phyloP scores from a whole-genome alignment of 2,329 filamentous ascomycete species.

The Claviceps sorghi region DNA sequence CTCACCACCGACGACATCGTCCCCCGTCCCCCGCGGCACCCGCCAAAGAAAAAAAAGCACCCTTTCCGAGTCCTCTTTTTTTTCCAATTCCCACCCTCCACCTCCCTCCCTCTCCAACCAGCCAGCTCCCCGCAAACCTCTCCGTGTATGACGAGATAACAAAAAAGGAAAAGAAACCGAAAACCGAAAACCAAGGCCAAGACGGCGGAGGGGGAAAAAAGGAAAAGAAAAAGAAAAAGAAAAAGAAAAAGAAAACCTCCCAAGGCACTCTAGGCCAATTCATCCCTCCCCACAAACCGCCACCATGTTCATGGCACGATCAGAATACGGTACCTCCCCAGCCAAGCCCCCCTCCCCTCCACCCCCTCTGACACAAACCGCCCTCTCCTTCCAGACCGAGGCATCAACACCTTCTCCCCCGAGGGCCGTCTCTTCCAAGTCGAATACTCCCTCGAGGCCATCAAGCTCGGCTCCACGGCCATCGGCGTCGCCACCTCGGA shows the following conservation, averaged over 20 bases:
- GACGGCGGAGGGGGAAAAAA: background rate
- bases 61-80: background rate
- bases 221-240: background rate
- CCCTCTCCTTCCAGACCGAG: slow-evolving; percentile 52
- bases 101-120: too few relatives aligned
- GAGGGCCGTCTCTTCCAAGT: slow-evolving; percentile 99
- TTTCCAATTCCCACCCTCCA: background rate
- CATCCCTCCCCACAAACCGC: slow-evolving; percentile 22
- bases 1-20: background rate
- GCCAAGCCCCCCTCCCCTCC: too few relatives aligned
- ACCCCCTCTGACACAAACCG: background rate
- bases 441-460: slow-evolving; percentile 99
- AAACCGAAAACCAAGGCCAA: too few relatives aligned
- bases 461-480: slow-evolving; percentile 96
- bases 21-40: background rate
- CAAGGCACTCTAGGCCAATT: background rate
- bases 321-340: slow-evolving; percentile 72
- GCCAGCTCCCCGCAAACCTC: background rate
- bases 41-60: background rate
- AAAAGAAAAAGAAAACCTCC: background rate
- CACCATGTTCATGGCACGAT: slow-evolving; percentile 99
- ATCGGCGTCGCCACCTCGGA: slow-evolving; percentile 94
- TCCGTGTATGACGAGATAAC: too few relatives aligned
- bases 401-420: slow-evolving; percentile 99
- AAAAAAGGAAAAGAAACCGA: background rate